Base-by-base conservation (phyloP, 1,139 yeast genomes). In the Hemisphaericaspora subhashii region DNA sequence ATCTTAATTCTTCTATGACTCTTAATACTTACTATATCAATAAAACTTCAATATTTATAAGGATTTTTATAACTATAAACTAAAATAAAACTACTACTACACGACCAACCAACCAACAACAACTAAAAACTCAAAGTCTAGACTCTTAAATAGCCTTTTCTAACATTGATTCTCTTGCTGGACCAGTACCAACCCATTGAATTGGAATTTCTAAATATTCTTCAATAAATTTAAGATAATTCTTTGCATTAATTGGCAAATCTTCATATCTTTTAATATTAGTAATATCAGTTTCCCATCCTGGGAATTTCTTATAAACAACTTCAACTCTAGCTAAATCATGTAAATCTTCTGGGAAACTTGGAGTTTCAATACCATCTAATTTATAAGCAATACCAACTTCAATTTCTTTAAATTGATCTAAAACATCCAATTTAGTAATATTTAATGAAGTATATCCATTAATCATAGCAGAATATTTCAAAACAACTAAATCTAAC, bases 161-260 rank as follows among this genome's bases (percentile, higher is more conserved):
- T 53, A 85, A 71, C 94, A 85, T 85, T 26, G 86, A 79, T 42
- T 81, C 95, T 72, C 98, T 86, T 38, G 89, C 95, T 47, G 98
- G 98, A 47, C 99, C 99, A 43, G 96, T 94, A 60, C 99, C 99
- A 48, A 92, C 92, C 97, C 98, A 92, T 64, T 85, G 86, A 50
- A 92, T 76, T 43, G 96, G 96, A 43, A 87, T 94, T 32, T 77
- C 74, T 48, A 89, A 72, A 58, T 74, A 89, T 47, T 88, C 83
- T 68, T 90, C 98, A 58, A 92, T 89, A 62, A 66, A 92, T 52
- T 77, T 72, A 66, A 92, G 74, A 67, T 94, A 92, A 49, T 75
- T 77, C 71, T 86, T 79, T 35, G 98, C 96, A 53, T 88, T 84
- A 58, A 73, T 82, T 37, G 99, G 98, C 57, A 92, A 77, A 32